Conservation (phyloP, 805 yeast genomes). For the Sungouiella thailandica region DNA sequence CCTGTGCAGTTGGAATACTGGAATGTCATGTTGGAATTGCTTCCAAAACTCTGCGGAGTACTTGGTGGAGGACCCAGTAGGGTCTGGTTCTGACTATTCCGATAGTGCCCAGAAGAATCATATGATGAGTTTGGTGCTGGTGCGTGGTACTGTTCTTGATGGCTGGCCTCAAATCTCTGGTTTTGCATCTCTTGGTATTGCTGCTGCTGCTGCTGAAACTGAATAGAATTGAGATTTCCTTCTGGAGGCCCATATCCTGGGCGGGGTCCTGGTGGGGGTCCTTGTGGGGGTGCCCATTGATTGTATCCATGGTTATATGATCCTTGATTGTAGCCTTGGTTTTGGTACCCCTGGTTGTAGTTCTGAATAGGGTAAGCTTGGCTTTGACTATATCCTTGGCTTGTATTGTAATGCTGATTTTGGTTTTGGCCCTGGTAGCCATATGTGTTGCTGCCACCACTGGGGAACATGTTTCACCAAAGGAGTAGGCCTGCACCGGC, state of each 20-base stretch:
- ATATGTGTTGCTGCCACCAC: constrained; percentile 18
- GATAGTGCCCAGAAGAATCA: constrained; percentile 12
- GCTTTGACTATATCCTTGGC: constrained; percentile 4
- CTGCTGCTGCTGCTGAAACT: constrained; percentile 12
- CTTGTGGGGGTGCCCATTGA: not conserved
- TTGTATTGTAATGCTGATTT: too few species aligned
- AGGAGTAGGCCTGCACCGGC: not conserved
- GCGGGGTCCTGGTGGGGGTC: constrained; percentile 11
- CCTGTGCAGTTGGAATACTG: constrained; percentile 73
- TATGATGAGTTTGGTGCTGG: constrained; percentile 16
- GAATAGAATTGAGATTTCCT: constrained; percentile 13
- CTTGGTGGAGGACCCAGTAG: constrained; percentile 21
- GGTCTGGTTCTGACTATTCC: constrained; percentile 7
- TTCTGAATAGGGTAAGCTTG: not conserved
- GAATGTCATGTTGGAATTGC: constrained; percentile 30
- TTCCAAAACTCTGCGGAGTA: constrained; percentile 34
- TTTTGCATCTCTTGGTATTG: constrained; percentile 6
- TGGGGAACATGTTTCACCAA: constrained; percentile 19
- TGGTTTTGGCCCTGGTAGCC: constrained; percentile 1
- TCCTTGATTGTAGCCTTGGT: constrained; percentile 4
- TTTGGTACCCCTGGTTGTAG: constrained; percentile 5
- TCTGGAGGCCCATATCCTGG: constrained; percentile 14
- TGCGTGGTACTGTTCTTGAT: constrained; percentile 8
- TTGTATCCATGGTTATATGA: constrained; percentile 1
- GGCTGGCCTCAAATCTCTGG: constrained; percentile 8